phyloP scores from a whole-genome alignment of 441 rosid genomes.

The Brassica balearica region DNA sequence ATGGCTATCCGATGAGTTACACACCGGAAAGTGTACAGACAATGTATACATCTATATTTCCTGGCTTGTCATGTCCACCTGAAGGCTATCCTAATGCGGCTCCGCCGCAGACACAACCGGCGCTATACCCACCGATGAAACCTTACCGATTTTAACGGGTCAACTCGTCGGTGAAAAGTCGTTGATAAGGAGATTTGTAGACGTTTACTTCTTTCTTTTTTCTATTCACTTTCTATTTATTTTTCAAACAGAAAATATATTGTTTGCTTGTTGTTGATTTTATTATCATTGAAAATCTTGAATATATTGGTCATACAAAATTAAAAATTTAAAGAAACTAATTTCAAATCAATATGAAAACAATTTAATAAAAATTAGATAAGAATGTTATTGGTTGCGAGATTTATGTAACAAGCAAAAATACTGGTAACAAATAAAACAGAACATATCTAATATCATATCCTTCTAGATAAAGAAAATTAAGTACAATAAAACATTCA shows the following conservation, averaged over 20 bases:
- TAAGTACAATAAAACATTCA: background rate
- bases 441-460: background rate
- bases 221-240: too few relatives aligned
- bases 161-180: slow-evolving; percentile 21
- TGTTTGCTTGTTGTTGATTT: background rate
- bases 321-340: background rate
- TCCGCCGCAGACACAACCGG: slow-evolving; percentile 30
- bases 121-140: slow-evolving; percentile 36
- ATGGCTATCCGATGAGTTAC: slow-evolving; percentile 22
- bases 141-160: slow-evolving; percentile 31
- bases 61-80: slow-evolving; percentile 39
- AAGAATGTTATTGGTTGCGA: too few relatives aligned
- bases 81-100: slow-evolving; percentile 34
- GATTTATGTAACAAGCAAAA: too few relatives aligned
- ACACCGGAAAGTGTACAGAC: slow-evolving; percentile 19
- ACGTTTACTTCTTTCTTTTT: too few relatives aligned
- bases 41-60: slow-evolving; percentile 27
- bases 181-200: background rate
- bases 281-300: background rate
- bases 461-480: background rate
- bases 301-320: slow-evolving; percentile 4
- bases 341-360: too few relatives aligned
- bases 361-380: too few relatives aligned
- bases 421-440: background rate
- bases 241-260: background rate